Evolutionary conservation across 306 rosid species (phyloP), one percentile per base, ranked within the genome.

Genomic region (Ceratonia siliqua): DNA sequence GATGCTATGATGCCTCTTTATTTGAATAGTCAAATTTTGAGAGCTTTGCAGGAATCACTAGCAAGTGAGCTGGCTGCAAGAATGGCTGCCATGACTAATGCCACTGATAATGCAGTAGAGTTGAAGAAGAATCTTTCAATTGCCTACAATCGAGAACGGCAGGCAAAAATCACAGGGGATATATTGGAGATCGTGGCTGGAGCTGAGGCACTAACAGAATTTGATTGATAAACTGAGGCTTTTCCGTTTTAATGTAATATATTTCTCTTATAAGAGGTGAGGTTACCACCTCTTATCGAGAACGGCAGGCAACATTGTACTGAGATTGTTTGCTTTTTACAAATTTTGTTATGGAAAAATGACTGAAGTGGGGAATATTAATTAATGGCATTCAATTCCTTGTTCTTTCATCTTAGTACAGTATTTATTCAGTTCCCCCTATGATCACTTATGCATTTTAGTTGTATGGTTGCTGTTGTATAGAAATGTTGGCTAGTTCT

Each of bases 1-100:
- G 93, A 90, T 85, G 98, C 90, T 7, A 85, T 93, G 95, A 75
- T 93, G 92, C 96, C 98, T 17, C 82, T 93, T 30, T 93, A 93
- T 74, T 63, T 93, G 83, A 93, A 90, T 53, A 83, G 91, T 57
- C 96, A 90, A 83, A 74, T 90, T 36, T 66, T 93, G 80, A 85
- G 84, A 79, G 90, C 85, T 5, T 85, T 93, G 87, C 95, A 93
- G 74, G 98, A 93, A 77, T 87, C 96, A 8, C 48, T 66, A 50
- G 96, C 96, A 15, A 92, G 98, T 75, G 98, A 92, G 72, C 89
- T 92, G 1, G 96, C 96, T 0, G 87, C 98, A 1, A 84, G 98
- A 66, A 92, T 92, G 98, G 79, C 67, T 68, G 93, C 96, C 56
- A 93, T 93, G 98, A 75, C 89, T 17, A 78, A 76, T 73, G 95